These are phyloP conservation scores for Adansonia grandidieri DNA, from an alignment of 441 rosid species.

Conservation along the genomic window DNA sequence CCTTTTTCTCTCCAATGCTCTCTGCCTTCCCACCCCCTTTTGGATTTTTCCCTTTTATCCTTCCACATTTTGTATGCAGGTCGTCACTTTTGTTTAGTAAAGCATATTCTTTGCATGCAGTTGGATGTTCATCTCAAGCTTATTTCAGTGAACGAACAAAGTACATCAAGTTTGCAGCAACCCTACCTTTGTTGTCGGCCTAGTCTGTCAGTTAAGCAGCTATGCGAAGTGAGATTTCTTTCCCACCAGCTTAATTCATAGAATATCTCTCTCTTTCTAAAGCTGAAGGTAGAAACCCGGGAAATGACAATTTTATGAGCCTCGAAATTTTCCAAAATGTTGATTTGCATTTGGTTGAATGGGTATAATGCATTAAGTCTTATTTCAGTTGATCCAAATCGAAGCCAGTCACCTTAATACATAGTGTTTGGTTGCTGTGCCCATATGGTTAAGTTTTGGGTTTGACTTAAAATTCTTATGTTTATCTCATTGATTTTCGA, in stretches of 20 bases:
- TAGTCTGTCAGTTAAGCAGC: constrained; percentile 55
- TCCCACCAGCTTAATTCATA: constrained; percentile 19
- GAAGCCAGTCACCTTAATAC: not conserved
- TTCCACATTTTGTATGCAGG: not conserved
- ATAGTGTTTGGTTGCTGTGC: not conserved
- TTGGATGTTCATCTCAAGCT: constrained; percentile 55
- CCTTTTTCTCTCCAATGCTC: not conserved
- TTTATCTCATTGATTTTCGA: constrained; percentile 4
- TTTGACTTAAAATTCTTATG: constrained; percentile 19
- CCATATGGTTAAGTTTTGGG: constrained; percentile 13
- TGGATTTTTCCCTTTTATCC: not conserved
- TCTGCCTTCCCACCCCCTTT: not conserved
- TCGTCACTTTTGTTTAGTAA: constrained; percentile 20
- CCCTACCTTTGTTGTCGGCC: constrained; percentile 59
- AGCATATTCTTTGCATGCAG: constrained; percentile 42
- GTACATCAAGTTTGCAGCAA: constrained; percentile 49
- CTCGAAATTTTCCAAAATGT: not conserved
- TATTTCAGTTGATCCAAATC: not conserved
- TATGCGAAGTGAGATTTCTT: constrained; percentile 56
- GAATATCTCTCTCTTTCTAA: constrained; percentile 5
- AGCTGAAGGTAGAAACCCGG: constrained; percentile 9
- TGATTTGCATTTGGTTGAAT: constrained; percentile 11
- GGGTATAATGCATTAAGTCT: constrained; percentile 12
- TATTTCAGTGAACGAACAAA: constrained; percentile 47
- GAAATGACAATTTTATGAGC: not conserved